Evolutionary conservation across 2,329 filamentous ascomycete species (phyloP).

Genomic region (Aspergillus sp.): DNA sequence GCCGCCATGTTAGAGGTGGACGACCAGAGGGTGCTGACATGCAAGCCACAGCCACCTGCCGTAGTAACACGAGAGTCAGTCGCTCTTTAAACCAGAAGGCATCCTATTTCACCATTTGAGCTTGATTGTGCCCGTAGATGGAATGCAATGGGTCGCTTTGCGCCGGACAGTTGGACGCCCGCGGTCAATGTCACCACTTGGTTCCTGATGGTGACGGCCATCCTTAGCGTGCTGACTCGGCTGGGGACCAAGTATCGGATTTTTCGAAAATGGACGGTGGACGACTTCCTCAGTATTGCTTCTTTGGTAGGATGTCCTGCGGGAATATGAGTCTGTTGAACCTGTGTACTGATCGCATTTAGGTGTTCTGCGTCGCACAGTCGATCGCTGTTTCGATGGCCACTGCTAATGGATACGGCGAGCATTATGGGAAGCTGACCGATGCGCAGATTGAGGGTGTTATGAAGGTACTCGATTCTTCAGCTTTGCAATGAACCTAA

Average conservation of each 20-base stretch:
- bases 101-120: neutral
- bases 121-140: neutral
- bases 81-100: neutral
- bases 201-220: slow-evolving; percentile 25
- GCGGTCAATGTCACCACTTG: slow-evolving; percentile 25
- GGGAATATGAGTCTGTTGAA: neutral
- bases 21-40: no score
- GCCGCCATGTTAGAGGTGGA: no score
- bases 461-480: slow-evolving; percentile 17
- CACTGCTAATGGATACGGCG: slow-evolving; percentile 20
- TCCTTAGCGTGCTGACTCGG: slow-evolving; percentile 22
- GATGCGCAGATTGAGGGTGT: slow-evolving; percentile 6
- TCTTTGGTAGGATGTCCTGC: neutral
- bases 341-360: neutral
- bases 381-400: slow-evolving; percentile 22
- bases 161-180: slow-evolving; percentile 6
- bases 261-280: slow-evolving; percentile 11
- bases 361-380: slow-evolving; percentile 12
- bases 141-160: slow-evolving; percentile 1
- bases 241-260: slow-evolving; percentile 24
- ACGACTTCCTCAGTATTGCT: slow-evolving; percentile 5
- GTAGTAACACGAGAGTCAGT: neutral
- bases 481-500: neutral
- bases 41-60: no score
- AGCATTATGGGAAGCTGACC: slow-evolving; percentile 13